Base-by-base conservation (phyloP, 192 early-diverging fungal species). In the Coemansia sp. region DNA sequence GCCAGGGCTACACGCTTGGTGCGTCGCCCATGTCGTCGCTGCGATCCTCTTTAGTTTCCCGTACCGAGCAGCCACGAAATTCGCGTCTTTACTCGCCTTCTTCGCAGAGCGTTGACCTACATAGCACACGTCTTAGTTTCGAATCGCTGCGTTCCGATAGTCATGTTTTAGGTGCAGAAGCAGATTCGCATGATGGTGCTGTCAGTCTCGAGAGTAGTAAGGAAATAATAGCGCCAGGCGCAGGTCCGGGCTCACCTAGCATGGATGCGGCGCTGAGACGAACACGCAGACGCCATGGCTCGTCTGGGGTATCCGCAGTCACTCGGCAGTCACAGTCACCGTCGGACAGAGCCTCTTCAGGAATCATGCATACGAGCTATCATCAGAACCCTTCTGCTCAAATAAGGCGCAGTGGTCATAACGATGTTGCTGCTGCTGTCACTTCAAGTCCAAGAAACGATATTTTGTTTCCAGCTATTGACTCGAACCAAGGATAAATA, bases 11-110 rank as follows among this genome's bases (percentile, higher is more conserved):
- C 32, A 32, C 72, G n/a, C 68, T 75, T 33, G 73, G 73, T 7
- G 70, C 68, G 20, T 82, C 79, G 58, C 79, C 79, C 3, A 71
- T 82, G 29, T 82, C 79, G 17, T 82, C 79, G 31, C 67, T 82
- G 42, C 79, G 79, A 45, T 82, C 79, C 7, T 82, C 79, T 25
- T 67, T 82, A 8, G 25, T 69, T 54, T 36, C 57, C 67, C 42
- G 67, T 54, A n/a, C 73, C 3, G 57, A 64, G 34, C 64, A 25
- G 33, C 60, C 48, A 51, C 51, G 51, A 60, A 36, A n/a, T 40
- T 40, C 38, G 16, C 52, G 20, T 22, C 29, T 32, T 0, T 57
- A 16, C 14, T 29, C 34, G 36, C 42, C 45, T 29, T 7, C 56
- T 10, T 16, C 4, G 4, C 54, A 56, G 30, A 32, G 3, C 14